A percentile compares a stretch with the other conserved stretches of the same genome.
Evolutionary conservation across 2,329 filamentous ascomycete species (phyloP).

Genomic region (Alternaria panax): DNA sequence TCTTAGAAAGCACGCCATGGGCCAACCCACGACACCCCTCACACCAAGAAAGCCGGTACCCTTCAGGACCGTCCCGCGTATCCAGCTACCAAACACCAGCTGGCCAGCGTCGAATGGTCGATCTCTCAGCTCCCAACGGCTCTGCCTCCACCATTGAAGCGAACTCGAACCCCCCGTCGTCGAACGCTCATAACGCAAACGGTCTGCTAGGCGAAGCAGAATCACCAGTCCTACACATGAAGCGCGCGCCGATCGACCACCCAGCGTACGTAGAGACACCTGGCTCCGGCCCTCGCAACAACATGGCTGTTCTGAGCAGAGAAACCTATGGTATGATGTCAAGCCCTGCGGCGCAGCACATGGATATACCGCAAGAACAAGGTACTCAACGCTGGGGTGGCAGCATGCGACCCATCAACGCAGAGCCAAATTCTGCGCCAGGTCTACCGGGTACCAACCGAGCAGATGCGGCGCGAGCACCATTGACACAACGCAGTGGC

Average conservation of each 20-base stretch:
- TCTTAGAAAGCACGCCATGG: constrained; percentile 89
- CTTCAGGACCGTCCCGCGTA: constrained; percentile 34
- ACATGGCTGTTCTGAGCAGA: constrained; percentile 30
- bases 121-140: constrained; percentile 46
- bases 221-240: constrained; percentile 50
- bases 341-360: constrained; percentile 38
- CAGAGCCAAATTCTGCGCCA: constrained; percentile 20
- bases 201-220: constrained; percentile 43
- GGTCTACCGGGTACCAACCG: constrained; percentile 32
- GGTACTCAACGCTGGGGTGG: constrained; percentile 35
- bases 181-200: constrained; percentile 35
- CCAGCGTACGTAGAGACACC: constrained; percentile 35
- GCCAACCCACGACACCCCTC: constrained; percentile 75
- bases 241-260: constrained; percentile 43
- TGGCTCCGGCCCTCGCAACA: constrained; percentile 36
- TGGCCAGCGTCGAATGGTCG: constrained; percentile 45
- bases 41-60: constrained; percentile 48
- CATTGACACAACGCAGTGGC: constrained; percentile 40
- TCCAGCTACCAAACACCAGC: constrained; percentile 49
- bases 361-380: constrained; percentile 37
- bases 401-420: constrained; percentile 26
- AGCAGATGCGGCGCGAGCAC: constrained; percentile 29
- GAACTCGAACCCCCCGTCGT: constrained; percentile 50
- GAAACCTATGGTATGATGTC: constrained; percentile 43
- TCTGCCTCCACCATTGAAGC: constrained; percentile 52